phyloP scores from a whole-genome alignment of 225 moss, liverwort and hornwort species.

The Ulota crispa region DNA sequence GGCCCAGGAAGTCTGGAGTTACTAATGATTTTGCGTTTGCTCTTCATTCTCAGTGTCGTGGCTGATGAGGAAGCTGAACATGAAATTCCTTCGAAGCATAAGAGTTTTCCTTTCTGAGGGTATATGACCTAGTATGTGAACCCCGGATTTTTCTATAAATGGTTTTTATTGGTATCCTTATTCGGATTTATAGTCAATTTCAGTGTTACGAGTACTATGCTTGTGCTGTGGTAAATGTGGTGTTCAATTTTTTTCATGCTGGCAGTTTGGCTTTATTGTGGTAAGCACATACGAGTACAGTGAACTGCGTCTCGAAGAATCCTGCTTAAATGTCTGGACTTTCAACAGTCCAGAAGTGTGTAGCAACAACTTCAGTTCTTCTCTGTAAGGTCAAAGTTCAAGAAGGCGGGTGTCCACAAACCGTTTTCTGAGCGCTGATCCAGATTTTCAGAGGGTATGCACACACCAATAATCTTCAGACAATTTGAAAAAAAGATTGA shows the following conservation, averaged over 20 bases:
- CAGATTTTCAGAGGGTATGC: no score
- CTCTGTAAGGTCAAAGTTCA: background rate
- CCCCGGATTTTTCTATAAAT: background rate
- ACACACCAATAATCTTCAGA: no score
- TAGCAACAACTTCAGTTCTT: no score
- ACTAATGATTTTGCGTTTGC: conserved; percentile 4
- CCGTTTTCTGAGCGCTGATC: no score
- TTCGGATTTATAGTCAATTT: background rate
- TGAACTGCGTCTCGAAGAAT: background rate
- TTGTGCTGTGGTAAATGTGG: background rate
- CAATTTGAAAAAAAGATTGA: no score
- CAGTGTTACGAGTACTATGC: background rate
- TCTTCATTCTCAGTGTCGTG: background rate
- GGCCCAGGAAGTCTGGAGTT: conserved; percentile 10
- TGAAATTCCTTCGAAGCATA: conserved; percentile 1
- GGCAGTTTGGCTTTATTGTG: background rate
- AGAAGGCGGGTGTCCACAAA: background rate
- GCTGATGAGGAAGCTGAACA: conserved; percentile 10
- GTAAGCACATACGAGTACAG: background rate
- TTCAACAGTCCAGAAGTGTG: background rate
- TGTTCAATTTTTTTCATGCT: background rate
- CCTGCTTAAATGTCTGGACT: background rate
- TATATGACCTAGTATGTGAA: background rate
- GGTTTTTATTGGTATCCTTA: background rate
- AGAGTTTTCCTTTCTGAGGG: background rate